Percentiles rank a stretch among this genome's conserved stretches.
Conservation (phyloP, 192 early-diverging fungal species). For the Linnemannia hyalina region DNA sequence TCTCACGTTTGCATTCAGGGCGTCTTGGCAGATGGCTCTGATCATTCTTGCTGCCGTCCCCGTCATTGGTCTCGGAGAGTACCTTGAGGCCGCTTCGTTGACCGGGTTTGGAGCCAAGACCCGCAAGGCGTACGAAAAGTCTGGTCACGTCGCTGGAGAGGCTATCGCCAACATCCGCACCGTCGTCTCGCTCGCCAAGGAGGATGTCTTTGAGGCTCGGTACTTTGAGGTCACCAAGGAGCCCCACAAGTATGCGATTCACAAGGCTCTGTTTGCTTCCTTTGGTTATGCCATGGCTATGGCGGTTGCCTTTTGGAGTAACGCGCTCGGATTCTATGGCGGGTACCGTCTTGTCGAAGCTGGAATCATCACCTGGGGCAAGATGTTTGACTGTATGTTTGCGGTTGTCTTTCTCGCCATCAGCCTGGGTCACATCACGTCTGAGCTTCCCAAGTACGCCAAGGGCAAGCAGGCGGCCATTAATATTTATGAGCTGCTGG, state of each 20-base stretch:
- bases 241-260: conserved; percentile 76
- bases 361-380: neutral
- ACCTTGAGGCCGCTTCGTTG: conserved; percentile 60
- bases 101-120: conserved; percentile 57
- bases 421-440: conserved; percentile 61
- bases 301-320: conserved; percentile 70
- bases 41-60: conserved; percentile 67
- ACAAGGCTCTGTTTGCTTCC: conserved; percentile 71
- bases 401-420: conserved; percentile 78
- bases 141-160: conserved; percentile 87
- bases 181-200: conserved; percentile 80
- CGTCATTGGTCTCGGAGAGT: conserved; percentile 64
- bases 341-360: conserved; percentile 17
- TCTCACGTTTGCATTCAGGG: conserved; percentile 33
- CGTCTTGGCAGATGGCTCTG: conserved; percentile 50
- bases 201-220: conserved; percentile 73
- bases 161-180: conserved; percentile 89
- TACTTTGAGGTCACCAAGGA: conserved; percentile 71
- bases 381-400: conserved; percentile 59
- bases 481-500: conserved; percentile 76
- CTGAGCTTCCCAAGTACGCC: conserved; percentile 53
- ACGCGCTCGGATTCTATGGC: conserved; percentile 10
- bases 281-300: conserved; percentile 81
- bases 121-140: conserved; percentile 78
- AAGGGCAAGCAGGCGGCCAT: conserved; percentile 80